Evolutionary conservation across 306 rosid species (phyloP).

Genomic region (Vigna mungo): DNA sequence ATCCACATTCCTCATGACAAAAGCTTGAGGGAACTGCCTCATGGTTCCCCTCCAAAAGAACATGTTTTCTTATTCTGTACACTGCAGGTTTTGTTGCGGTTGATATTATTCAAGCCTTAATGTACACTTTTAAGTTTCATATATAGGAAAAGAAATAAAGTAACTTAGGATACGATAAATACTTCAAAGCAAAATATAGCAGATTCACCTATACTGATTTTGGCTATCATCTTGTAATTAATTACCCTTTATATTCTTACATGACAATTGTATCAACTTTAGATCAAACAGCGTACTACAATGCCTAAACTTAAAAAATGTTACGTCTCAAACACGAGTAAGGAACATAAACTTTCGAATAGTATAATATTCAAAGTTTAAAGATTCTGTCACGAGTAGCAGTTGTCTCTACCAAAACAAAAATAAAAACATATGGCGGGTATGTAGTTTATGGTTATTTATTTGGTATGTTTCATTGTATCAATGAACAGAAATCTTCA

Average conservation of each 20-base stretch:
- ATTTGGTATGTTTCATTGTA: neutral
- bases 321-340: neutral
- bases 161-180: constrained; percentile 25
- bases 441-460: neutral
- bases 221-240: constrained; percentile 13
- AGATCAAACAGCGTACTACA: neutral
- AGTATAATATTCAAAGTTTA: too few relatives aligned
- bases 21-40: constrained; percentile 15
- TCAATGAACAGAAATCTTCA: neutral
- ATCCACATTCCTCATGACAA: constrained; percentile 41
- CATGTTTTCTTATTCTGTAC: constrained; percentile 17
- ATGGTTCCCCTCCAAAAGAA: constrained; percentile 24
- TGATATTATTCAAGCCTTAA: constrained; percentile 36
- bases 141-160: constrained; percentile 8
- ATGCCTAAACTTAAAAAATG: neutral
- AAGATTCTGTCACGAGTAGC: too few relatives aligned
- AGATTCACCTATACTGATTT: constrained; percentile 13
- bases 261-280: neutral
- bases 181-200: neutral
- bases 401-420: too few relatives aligned
- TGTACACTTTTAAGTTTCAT: constrained; percentile 30
- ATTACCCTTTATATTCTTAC: neutral
- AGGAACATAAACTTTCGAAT: neutral
- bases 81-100: constrained; percentile 33
- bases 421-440: neutral